Percentiles rank a stretch among this genome's conserved stretches.
Conservation (phyloP, 495 filamentous ascomycete genomes). For the Stereocaulon alpinum region DNA sequence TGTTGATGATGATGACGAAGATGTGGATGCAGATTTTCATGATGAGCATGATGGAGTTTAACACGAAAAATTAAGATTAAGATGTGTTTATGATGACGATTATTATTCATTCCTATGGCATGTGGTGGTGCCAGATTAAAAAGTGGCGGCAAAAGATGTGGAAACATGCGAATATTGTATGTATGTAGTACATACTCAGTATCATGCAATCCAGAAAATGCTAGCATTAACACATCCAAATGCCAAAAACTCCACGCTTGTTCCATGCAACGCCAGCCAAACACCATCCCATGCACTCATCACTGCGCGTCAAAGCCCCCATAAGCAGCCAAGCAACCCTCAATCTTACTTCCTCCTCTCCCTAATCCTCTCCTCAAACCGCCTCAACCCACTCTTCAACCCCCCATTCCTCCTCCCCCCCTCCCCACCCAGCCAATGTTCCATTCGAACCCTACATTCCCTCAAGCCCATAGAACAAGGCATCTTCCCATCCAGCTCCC, state of each 20-base stretch:
- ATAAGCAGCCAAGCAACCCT: neutral
- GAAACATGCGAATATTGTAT: neutral
- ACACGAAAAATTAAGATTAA: neutral
- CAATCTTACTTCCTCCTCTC: slow-evolving; percentile 45
- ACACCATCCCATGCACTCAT: neutral
- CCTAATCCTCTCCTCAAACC: slow-evolving; percentile 57
- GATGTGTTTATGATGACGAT: neutral
- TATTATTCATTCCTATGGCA: too few relatives aligned
- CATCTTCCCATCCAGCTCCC: slow-evolving; percentile 49
- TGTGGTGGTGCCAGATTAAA: too few relatives aligned
- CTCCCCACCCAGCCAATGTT: slow-evolving; percentile 68
- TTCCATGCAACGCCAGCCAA: neutral
- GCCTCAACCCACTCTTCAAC: slow-evolving; percentile 45
- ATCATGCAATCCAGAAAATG: neutral
- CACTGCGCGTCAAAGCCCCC: neutral
- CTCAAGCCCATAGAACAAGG: slow-evolving; percentile 52
- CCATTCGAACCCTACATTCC: slow-evolving; percentile 58
- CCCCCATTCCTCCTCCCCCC: slow-evolving; percentile 68
- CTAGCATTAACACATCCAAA: neutral
- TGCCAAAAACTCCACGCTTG: neutral
- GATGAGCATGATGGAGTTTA: neutral
- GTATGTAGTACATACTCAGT: neutral
- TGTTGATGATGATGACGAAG: neutral
- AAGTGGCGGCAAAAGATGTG: neutral
- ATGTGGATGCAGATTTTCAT: neutral